Percentiles rank a stretch among this genome's conserved stretches.
Evolutionary conservation across 1,284 basidiomycete species (phyloP).

Genomic region (Cutaneotrichosporon sp.): DNA sequence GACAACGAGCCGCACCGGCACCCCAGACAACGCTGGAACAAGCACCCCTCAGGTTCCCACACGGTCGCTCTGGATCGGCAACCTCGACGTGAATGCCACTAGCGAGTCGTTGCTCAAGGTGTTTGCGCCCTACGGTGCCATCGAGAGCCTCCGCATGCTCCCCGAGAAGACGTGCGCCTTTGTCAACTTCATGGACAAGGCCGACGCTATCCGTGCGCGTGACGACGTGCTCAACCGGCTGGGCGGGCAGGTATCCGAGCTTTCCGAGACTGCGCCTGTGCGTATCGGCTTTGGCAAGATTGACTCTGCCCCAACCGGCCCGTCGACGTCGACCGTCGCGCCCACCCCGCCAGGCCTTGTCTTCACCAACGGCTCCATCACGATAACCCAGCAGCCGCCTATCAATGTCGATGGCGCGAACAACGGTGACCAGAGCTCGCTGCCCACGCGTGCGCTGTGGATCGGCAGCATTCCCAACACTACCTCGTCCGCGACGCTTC

Average conservation of each 20-base stretch:
- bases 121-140: constrained; percentile 93
- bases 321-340: constrained; percentile 67
- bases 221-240: constrained; percentile 95
- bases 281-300: constrained; percentile 98
- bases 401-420: constrained; percentile 17
- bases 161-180: constrained; percentile 99
- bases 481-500: constrained; percentile 86
- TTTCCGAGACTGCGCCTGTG: constrained; percentile 89
- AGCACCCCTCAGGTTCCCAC: constrained; percentile 75
- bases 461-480: constrained; percentile 92
- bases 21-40: constrained; percentile 45
- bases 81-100: constrained; percentile 87
- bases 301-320: constrained; percentile 80
- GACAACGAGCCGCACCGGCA: constrained; percentile 44
- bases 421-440: constrained; percentile 56
- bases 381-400: constrained; percentile 31
- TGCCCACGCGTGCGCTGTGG: constrained; percentile 91
- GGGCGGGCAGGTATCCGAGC: constrained; percentile 82
- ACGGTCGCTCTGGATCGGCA: constrained; percentile 95
- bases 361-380: constrained; percentile 58
- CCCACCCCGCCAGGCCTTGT: constrained; percentile 58
- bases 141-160: constrained; percentile 88
- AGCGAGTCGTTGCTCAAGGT: constrained; percentile 92
- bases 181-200: constrained; percentile 94
- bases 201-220: constrained; percentile 91